Conservation (phyloP, 768 basidiomycete genomes). For the Fomitopsis serialis region DNA sequence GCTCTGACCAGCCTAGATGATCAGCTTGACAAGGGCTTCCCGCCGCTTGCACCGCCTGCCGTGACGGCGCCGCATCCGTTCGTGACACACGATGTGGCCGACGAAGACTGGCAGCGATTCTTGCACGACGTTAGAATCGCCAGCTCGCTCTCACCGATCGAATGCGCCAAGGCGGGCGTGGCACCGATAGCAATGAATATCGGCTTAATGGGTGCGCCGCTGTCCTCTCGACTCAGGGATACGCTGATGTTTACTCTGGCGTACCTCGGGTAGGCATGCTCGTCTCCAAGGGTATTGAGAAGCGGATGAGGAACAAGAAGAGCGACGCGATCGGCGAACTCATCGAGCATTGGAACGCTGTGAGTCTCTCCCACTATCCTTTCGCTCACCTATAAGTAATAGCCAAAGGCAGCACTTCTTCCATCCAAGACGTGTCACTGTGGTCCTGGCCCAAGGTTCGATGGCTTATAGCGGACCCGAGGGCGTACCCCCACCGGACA, state of each 20-base stretch:
- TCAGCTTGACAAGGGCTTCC: constrained; percentile 39
- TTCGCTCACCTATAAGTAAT: background rate
- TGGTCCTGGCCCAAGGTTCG: constrained; percentile 11
- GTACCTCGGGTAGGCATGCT: constrained; percentile 21
- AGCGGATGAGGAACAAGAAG: constrained; percentile 29
- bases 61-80: constrained; percentile 39
- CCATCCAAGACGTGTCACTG: constrained; percentile 11
- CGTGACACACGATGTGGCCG: constrained; percentile 37
- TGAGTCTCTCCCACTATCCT: constrained; percentile 16
- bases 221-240: constrained; percentile 1
- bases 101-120: constrained; percentile 39
- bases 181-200: constrained; percentile 1
- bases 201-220: background rate
- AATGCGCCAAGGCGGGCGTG: background rate
- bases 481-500: constrained; percentile 3
- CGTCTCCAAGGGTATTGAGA: constrained; percentile 9
- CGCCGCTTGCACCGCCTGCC: constrained; percentile 35
- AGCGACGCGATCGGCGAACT: constrained; percentile 31
- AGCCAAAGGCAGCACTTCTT: constrained; percentile 16
- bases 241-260: background rate
- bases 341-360: constrained; percentile 45
- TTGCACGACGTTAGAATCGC: constrained; percentile 12
- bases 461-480: constrained; percentile 8
- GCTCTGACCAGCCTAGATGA: constrained; percentile 26
- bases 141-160: constrained; percentile 7